These are phyloP conservation scores for Poa annua DNA, from an alignment of 176 grass and related monocot species.

Conservation along the genomic window DNA sequence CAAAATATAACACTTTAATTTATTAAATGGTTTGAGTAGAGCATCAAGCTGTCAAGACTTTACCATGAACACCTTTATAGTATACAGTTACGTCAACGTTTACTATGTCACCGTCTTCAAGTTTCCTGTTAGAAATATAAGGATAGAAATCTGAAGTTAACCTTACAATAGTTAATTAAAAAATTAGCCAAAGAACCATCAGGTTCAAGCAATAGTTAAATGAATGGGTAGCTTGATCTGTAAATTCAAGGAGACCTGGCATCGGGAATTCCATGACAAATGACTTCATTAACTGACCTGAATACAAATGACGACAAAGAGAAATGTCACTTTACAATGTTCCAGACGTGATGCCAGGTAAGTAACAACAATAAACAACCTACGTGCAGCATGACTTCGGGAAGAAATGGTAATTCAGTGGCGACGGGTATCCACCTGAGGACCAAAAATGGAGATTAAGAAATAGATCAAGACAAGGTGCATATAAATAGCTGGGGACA, in stretches of 20 bases:
- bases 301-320: conserved; percentile 34
- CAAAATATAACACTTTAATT: conserved; percentile 3
- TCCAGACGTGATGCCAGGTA: conserved; percentile 35
- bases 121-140: conserved; percentile 63
- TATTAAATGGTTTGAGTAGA: conserved; percentile 26
- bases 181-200: conserved; percentile 39
- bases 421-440: conserved; percentile 95
- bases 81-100: conserved; percentile 92
- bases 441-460: conserved; percentile 42
- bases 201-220: conserved; percentile 30
- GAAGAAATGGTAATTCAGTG: conserved; percentile 97
- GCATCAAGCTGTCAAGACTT: conserved; percentile 42
- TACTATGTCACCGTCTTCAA: conserved; percentile 98
- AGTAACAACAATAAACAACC: conserved; percentile 53
- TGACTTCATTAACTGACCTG: conserved; percentile 99
- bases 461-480: conserved; percentile 27
- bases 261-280: conserved; percentile 98
- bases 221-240: conserved; percentile 1
- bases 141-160: conserved; percentile 42
- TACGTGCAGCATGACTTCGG: conserved; percentile 99
- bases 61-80: conserved; percentile 96
- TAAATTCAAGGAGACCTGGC: conserved; percentile 69
- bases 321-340: conserved; percentile 26
- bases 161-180: neutral
- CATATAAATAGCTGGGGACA: conserved; percentile 22